These are phyloP conservation scores for Taphrina pruni DNA, from an alignment of 1,139 yeast genomes.

Conservation along the genomic window DNA sequence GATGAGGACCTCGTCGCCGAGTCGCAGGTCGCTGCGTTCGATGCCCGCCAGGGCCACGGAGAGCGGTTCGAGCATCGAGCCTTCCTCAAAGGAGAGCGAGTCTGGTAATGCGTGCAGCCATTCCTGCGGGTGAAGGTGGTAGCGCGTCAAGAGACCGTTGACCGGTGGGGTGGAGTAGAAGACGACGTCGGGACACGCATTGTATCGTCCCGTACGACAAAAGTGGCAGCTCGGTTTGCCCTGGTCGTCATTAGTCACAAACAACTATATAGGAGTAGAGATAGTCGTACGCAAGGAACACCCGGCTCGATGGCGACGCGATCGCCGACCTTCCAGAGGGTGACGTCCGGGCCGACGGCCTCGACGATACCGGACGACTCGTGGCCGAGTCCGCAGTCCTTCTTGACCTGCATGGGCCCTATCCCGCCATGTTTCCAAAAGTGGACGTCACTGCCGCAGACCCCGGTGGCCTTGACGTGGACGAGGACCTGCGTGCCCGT, in stretches of 20 bases:
- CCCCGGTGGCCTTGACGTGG: slow-evolving; percentile 68
- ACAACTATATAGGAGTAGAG: not conserved
- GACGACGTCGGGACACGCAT: slow-evolving; percentile 75
- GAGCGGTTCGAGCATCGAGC: slow-evolving; percentile 87
- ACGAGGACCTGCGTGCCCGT: slow-evolving; percentile 56
- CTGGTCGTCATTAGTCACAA: not conserved
- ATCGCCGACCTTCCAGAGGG: slow-evolving; percentile 71
- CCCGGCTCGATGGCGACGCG: slow-evolving; percentile 87
- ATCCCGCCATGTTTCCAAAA: slow-evolving; percentile 75
- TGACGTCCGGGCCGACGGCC: slow-evolving; percentile 68
- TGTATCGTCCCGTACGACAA: slow-evolving; percentile 75
- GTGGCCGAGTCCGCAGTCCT: slow-evolving; percentile 77
- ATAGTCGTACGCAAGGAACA: slow-evolving; percentile 65
- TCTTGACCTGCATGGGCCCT: slow-evolving; percentile 61
- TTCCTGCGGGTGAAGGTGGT: slow-evolving; percentile 74
- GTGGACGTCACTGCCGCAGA: slow-evolving; percentile 85
- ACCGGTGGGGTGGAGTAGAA: slow-evolving; percentile 83
- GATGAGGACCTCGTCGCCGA: slow-evolving; percentile 77
- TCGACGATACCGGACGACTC: slow-evolving; percentile 76
- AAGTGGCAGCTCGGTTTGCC: slow-evolving; percentile 60
- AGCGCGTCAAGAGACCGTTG: slow-evolving; percentile 69
- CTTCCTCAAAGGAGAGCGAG: slow-evolving; percentile 74
- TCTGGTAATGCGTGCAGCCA: slow-evolving; percentile 77
- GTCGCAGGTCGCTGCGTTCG: slow-evolving; percentile 67
- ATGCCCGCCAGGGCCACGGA: slow-evolving; percentile 86